phyloP scores from a whole-genome alignment of 2,329 filamentous ascomycete genomes.

The Juglanconis juglandina region DNA sequence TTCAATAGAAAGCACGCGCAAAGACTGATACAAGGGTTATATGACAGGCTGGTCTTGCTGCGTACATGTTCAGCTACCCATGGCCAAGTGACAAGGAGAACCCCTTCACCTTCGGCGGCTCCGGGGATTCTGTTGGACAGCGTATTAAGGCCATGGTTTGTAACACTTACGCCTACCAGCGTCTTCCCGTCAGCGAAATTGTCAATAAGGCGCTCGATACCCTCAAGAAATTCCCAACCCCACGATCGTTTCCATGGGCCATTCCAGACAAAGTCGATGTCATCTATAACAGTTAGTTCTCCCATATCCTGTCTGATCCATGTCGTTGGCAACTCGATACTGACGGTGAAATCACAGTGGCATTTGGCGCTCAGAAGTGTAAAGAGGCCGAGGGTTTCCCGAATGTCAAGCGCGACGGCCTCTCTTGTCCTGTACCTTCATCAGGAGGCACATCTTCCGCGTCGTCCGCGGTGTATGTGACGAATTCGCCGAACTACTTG shows the following conservation, averaged over 20 bases:
- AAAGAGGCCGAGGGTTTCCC: constrained; percentile 6
- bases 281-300: constrained; percentile 3
- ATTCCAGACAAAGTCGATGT: constrained; percentile 1
- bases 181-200: not conserved
- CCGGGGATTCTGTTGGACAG: not conserved
- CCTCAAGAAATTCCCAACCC: not conserved
- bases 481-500: constrained; percentile 2
- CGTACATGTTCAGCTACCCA: constrained; percentile 6
- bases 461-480: not conserved
- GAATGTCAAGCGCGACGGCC: constrained; percentile 3
- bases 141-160: constrained; percentile 7
- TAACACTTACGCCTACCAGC: constrained; percentile 7
- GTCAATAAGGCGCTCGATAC: not conserved
- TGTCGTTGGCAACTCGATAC: not conserved
- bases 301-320: not conserved
- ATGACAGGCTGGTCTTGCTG: constrained; percentile 8
- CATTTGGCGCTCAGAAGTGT: constrained; percentile 9
- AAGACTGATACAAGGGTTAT: no score
- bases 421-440: not conserved
- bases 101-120: not conserved
- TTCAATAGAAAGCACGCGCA: no score
- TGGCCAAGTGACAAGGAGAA: not conserved
- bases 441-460: not conserved
- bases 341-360: not conserved
- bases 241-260: not conserved